phyloP scores from a whole-genome alignment of 1,284 basidiomycete species.

The Apiotrichum sp. region DNA sequence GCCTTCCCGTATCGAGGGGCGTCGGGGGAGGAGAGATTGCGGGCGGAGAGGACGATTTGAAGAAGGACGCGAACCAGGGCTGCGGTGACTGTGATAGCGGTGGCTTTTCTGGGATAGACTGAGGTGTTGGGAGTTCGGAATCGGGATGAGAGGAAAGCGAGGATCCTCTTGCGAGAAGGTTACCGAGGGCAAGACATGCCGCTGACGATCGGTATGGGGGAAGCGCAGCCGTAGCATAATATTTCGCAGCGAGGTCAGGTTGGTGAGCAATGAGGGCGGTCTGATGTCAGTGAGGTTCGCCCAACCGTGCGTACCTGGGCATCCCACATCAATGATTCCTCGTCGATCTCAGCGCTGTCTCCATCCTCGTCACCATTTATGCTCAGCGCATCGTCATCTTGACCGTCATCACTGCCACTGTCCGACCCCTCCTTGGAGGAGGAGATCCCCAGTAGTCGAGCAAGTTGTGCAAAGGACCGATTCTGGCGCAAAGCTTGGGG shows the following conservation, averaged over 20 bases:
- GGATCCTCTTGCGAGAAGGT: conserved; percentile 35
- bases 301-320: conserved; percentile 32
- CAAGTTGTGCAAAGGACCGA: conserved; percentile 21
- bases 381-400: conserved; percentile 2
- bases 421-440: conserved; percentile 2
- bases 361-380: conserved; percentile 14
- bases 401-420: conserved; percentile 4
- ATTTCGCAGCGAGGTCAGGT: conserved; percentile 29
- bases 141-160: conserved; percentile 16
- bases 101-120: background rate
- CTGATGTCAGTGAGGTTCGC: conserved; percentile 15
- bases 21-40: background rate
- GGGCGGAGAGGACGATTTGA: conserved; percentile 6
- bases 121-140: background rate
- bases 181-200: conserved; percentile 40
- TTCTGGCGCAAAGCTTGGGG: conserved; percentile 14
- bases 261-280: conserved; percentile 40
- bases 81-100: conserved; percentile 3
- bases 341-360: conserved; percentile 22
- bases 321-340: conserved; percentile 37
- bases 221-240: conserved; percentile 35
- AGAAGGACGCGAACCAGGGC: conserved; percentile 19
- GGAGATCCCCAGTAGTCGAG: conserved; percentile 18
- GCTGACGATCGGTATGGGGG: conserved; percentile 33
- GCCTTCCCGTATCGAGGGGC: background rate